Evolutionary conservation across 768 basidiomycete species (phyloP), one percentile per base, ranked within the genome.

Genomic region (Obba rivulosa): DNA sequence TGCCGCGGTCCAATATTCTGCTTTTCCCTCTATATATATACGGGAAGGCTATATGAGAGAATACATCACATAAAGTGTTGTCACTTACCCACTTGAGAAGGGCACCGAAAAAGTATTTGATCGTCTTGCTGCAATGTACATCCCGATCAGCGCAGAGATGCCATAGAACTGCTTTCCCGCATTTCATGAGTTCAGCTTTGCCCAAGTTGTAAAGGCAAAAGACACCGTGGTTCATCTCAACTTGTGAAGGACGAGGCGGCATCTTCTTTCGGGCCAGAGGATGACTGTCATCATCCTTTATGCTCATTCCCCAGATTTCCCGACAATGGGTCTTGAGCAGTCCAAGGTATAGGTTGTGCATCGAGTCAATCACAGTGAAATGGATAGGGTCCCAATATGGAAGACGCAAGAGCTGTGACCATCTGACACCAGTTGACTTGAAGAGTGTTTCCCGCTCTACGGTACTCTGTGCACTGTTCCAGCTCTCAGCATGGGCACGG

Each of bases 321-420:
- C 55, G 54, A 57, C 28, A 31, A 31, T 42, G 41, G 23, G 8
- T 17, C 41, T 42, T 16, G 22, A 42, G 10, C 7, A 42, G 41
- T 5, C 69, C 67, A 1, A 73, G 62, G 34, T 67, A 63, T 0
- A 74, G 55, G 16, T 60, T 64, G 51, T 76, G 74, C 72, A 74
- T 74, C 2, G 66, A 47, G 43, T 76, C 71, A 9, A 73, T 53
- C 0, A 69, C 54, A 4, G 63, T 41, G 40, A 54, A 66, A 3
- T 47, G 43, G 2, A 59, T 56, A 0, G 65, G 64, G 49, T 73
- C 63, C 65, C 70, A 74, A 49, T 76, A 76, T 0, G 65, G 64
- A 2, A 76, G 62, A 0, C 62, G 44, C 11, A 67, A 51, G 2
- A 76, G 41, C 17, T 61, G 51, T 0, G 59, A 60, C 54, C 54